Percentiles rank a stretch among this genome's conserved stretches.
These are phyloP conservation scores for Lachancea mirantina DNA, from an alignment of 805 yeast genomes.

Conservation along the genomic window DNA sequence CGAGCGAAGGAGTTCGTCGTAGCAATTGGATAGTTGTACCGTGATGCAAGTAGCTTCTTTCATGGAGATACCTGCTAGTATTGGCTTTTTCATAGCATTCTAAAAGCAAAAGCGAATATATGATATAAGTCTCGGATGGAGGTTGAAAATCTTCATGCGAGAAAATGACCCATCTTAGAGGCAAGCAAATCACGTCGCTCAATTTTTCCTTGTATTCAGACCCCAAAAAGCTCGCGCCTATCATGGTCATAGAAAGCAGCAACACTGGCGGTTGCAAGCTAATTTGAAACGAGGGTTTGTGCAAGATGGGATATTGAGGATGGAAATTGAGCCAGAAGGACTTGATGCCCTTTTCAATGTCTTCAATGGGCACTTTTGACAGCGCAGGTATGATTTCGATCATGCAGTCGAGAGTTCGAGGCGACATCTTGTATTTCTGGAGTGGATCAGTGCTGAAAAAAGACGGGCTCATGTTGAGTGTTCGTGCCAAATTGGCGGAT, in stretches of 20 bases:
- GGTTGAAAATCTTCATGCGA: conserved; percentile 66
- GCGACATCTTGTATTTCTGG: conserved; percentile 15
- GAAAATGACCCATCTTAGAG: conserved; percentile 64
- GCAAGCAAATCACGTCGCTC: conserved; percentile 33
- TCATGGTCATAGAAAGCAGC: conserved; percentile 47
- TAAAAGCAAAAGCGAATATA: conserved; percentile 65
- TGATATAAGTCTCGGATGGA: conserved; percentile 69
- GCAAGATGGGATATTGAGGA: conserved; percentile 45
- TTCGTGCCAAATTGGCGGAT: no score
- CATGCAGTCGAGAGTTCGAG: conserved; percentile 11
- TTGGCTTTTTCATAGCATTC: conserved; percentile 77
- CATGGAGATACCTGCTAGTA: conserved; percentile 62
- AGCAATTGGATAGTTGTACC: conserved; percentile 77
- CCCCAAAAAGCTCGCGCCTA: conserved; percentile 43
- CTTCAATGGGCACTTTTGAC: conserved; percentile 10
- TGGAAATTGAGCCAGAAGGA: conserved; percentile 51
- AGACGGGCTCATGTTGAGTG: conserved; percentile 11
- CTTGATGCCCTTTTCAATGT: conserved; percentile 17
- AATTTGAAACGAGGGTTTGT: conserved; percentile 44
- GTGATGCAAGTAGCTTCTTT: conserved; percentile 78
- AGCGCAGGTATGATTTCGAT: conserved; percentile 18
- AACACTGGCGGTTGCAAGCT: conserved; percentile 44
- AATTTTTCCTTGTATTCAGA: conserved; percentile 20
- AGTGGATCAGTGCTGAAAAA: conserved; percentile 19
- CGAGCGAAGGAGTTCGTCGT: conserved; percentile 67